A percentile compares a stretch with the other conserved stretches of the same genome.
Evolutionary conservation across 345 rosid species (phyloP).

Genomic region (Carallia brachiata): DNA sequence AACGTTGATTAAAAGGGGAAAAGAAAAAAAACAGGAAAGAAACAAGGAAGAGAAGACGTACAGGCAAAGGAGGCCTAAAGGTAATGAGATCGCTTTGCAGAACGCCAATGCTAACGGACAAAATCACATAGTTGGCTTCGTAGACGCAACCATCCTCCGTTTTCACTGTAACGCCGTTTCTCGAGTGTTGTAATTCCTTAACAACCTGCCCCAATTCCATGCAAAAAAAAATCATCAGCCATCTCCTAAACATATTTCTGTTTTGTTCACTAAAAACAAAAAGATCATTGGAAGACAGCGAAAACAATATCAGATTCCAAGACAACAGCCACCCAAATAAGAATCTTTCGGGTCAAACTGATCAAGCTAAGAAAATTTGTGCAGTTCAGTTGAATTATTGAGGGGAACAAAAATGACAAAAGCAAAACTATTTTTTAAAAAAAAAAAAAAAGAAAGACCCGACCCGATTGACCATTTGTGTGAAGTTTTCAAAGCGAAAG

Average conservation of each 20-base stretch:
- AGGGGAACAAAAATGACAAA: conserved; percentile 7
- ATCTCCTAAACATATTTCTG: not conserved
- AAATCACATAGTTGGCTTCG: conserved; percentile 81
- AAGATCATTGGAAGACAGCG: not conserved
- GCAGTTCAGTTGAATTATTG: conserved; percentile 23
- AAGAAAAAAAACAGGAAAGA: not conserved
- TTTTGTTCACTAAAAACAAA: not conserved
- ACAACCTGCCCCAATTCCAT: conserved; percentile 72
- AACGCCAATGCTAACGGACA: conserved; percentile 97
- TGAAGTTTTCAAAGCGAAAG: too few relatives aligned
- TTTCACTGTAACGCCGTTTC: conserved; percentile 76
- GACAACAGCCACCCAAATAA: conserved; percentile 7
- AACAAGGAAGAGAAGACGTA: conserved; percentile 36
- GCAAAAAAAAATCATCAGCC: conserved; percentile 28
- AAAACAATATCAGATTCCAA: conserved; percentile 5
- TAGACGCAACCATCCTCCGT: conserved; percentile 88
- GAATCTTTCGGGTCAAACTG: conserved; percentile 37
- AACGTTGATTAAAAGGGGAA: not conserved
- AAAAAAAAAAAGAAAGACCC: not conserved
- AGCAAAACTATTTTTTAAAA: not conserved
- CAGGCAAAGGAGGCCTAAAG: conserved; percentile 85
- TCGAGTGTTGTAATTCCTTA: conserved; percentile 81
- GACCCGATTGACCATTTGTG: too few relatives aligned
- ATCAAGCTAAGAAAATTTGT: conserved; percentile 26
- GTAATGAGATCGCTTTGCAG: conserved; percentile 87